Evolutionary conservation across 345 rosid species (phyloP).

Genomic region (Brassica juncea): DNA sequence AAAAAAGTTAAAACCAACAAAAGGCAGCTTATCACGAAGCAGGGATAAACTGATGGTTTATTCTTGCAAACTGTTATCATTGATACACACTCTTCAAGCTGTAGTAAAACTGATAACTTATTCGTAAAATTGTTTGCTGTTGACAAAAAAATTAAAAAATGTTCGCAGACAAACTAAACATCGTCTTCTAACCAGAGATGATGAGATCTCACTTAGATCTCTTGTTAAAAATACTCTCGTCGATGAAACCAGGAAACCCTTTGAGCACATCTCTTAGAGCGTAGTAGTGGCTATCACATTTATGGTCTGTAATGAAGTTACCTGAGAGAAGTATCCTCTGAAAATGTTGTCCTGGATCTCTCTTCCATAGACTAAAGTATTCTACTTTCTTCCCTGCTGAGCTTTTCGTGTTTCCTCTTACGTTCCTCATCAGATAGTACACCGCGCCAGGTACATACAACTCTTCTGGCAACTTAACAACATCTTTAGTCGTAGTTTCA

Average conservation of each 20-base stretch:
- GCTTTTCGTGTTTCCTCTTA: constrained; percentile 33
- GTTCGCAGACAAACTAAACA: constrained; percentile 17
- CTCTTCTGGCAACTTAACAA: constrained; percentile 49
- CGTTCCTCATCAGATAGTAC: constrained; percentile 76
- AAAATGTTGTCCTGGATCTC: constrained; percentile 83
- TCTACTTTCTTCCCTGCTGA: constrained; percentile 38
- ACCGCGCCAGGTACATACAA: constrained; percentile 76
- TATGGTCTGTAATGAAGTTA: constrained; percentile 84
- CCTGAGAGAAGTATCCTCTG: constrained; percentile 81
- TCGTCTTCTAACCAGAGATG: not conserved
- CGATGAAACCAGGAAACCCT: constrained; percentile 56
- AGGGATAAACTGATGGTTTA: not conserved
- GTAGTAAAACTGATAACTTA: not conserved
- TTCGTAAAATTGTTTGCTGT: not conserved
- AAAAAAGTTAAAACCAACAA: not conserved
- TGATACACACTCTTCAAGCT: not conserved
- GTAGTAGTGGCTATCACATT: constrained; percentile 83
- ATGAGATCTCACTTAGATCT: constrained; percentile 27
- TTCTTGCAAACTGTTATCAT: not conserved
- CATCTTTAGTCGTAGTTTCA: constrained; percentile 28
- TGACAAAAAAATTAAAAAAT: not conserved
- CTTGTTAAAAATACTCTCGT: constrained; percentile 50
- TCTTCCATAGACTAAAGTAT: constrained; percentile 74
- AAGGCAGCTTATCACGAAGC: not conserved
- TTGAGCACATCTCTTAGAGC: constrained; percentile 88